These are phyloP conservation scores for Gossypium lobatum DNA, from an alignment of 441 rosid species.

Conservation along the genomic window DNA sequence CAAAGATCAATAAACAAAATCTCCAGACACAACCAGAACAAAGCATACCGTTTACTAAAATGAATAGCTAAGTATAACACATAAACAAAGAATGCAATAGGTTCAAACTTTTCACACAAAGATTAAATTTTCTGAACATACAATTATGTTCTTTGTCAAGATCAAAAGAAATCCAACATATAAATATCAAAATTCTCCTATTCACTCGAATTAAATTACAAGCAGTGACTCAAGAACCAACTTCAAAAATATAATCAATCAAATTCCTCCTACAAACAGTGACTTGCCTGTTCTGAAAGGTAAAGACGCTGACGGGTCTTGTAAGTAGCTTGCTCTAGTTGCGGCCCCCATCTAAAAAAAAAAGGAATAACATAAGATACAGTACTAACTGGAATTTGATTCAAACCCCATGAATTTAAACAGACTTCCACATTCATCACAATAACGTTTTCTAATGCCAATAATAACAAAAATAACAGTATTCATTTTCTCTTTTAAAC, in stretches of 20 bases:
- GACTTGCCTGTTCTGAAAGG: conserved; percentile 69
- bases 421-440: not conserved
- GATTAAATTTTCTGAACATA: not conserved
- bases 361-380: not conserved
- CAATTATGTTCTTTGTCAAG: not conserved
- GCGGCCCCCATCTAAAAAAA: conserved; percentile 64
- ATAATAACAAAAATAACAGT: not conserved
- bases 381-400: not conserved
- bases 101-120: not conserved
- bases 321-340: conserved; percentile 62
- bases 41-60: not conserved
- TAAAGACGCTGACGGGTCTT: conserved; percentile 77
- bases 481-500: not conserved
- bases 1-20: conserved; percentile 2
- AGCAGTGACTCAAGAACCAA: not conserved
- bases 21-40: not conserved
- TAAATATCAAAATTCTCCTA: not conserved
- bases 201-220: not conserved
- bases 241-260: not conserved
- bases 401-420: not conserved
- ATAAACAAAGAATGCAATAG: not conserved
- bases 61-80: not conserved
- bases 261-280: not conserved
- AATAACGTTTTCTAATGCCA: not conserved
- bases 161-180: not conserved